A percentile compares a stretch with the other conserved stretches of the same genome.
Conservation (phyloP, 2,329 filamentous ascomycete species). For the Rutstroemia sp. region DNA sequence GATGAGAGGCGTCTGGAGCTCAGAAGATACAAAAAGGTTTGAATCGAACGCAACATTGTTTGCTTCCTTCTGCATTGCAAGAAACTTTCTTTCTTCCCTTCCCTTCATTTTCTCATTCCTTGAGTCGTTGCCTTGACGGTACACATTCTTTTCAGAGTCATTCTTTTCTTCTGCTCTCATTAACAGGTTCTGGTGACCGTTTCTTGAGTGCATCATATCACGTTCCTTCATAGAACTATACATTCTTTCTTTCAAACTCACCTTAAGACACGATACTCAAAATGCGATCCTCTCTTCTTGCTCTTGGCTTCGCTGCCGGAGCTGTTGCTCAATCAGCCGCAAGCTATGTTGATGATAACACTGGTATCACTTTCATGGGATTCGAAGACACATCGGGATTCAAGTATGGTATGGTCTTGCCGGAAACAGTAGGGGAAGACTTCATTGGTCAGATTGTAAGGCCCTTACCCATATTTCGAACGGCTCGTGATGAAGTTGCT, state of each 20-base stretch:
- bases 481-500: not conserved
- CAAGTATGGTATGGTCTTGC: slow-evolving; percentile 43
- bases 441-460: slow-evolving; percentile 48
- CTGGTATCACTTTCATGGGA: slow-evolving; percentile 38
- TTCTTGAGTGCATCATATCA: not conserved
- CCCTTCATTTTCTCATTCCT: not conserved
- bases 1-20: not conserved
- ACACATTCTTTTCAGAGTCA: slow-evolving; percentile 7
- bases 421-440: slow-evolving; percentile 40
- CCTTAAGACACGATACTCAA: not conserved
- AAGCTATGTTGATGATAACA: slow-evolving; percentile 35
- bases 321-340: slow-evolving; percentile 14
- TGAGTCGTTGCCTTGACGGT: slow-evolving; percentile 3
- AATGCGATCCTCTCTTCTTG: slow-evolving; percentile 2
- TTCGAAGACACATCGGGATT: slow-evolving; percentile 33
- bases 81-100: slow-evolving; percentile 3
- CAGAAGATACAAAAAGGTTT: slow-evolving; percentile 6
- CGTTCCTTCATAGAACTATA: not conserved
- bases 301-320: not conserved
- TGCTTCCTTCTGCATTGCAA: not conserved
- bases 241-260: not conserved
- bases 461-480: slow-evolving; percentile 12
- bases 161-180: slow-evolving; percentile 4
- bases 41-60: not conserved
- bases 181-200: slow-evolving; percentile 5